phyloP scores from a whole-genome alignment of 257 asterid genomes.

The Haberlea rhodopensis region DNA sequence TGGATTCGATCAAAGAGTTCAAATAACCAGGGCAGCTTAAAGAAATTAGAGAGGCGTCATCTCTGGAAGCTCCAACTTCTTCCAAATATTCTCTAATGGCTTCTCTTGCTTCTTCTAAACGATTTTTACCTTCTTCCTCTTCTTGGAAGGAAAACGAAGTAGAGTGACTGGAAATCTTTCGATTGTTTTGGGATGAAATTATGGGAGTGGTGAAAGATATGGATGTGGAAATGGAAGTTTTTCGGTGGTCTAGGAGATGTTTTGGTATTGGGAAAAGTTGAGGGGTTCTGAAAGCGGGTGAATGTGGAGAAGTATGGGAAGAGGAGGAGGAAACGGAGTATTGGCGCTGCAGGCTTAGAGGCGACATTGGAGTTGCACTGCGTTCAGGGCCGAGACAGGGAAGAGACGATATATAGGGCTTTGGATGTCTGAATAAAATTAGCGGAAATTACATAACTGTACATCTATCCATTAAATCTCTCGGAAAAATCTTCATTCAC shows the following conservation, averaged over 20 bases:
- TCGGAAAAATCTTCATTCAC: no score
- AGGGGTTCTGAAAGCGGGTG: slow-evolving; percentile 4
- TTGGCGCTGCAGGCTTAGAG: slow-evolving; percentile 12
- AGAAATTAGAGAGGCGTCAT: slow-evolving; percentile 59
- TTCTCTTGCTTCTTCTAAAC: slow-evolving; percentile 51
- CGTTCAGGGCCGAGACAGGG: no score
- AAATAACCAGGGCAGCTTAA: slow-evolving; percentile 59
- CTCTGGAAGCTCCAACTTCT: slow-evolving; percentile 52
- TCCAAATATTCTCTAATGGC: slow-evolving; percentile 59
- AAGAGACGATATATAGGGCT: no score
- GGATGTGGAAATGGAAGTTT: slow-evolving; percentile 26
- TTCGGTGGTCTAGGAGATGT: slow-evolving; percentile 37
- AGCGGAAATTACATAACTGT: no score
- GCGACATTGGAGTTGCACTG: neutral
- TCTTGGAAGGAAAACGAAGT: slow-evolving; percentile 31
- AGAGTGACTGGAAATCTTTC: neutral
- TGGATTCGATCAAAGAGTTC: slow-evolving; percentile 60
- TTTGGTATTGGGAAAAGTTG: slow-evolving; percentile 19
- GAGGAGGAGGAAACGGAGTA: neutral
- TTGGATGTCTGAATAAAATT: no score
- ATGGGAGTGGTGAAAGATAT: slow-evolving; percentile 19
- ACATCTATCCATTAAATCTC: no score
- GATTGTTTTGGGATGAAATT: slow-evolving; percentile 25
- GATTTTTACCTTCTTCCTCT: slow-evolving; percentile 15
- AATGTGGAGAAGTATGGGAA: slow-evolving; percentile 16